Base-by-base conservation (phyloP, 805 yeast species). In the Suhomyces kilbournensis region DNA sequence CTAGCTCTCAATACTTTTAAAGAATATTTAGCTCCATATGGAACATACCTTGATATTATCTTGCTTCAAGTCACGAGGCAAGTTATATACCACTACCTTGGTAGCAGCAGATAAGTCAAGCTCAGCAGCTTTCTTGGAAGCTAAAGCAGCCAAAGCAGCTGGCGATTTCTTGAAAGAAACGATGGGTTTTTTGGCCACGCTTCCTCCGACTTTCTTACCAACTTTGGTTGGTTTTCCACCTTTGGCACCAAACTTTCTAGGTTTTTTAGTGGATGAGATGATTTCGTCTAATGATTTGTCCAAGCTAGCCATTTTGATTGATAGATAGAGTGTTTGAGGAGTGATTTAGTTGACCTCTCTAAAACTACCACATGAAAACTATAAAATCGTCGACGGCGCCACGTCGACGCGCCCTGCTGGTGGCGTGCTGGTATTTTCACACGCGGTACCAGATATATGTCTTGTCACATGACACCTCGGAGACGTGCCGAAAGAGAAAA, bases 221-320 rank as follows among this genome's bases (percentile, higher is more conserved):
- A 70, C 74, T 53, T 71, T 71, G 53, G 64, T 66, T 40, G 64
- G 60, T 58, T 59, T 66, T 48, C 60, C 65, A 50, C 57, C 63
- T 59, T 63, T 60, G 56, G 62, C 55, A 54, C 48, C 63, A 49
- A 55, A 55, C 54, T 55, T 70, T 64, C 58, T 66, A 35, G 53
- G 50, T 44, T 55, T 55, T 48, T 54, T 75, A 61, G 76, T 70
- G 57, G 88, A 74, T 54, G 96, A 82, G 67, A 93, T 88, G 71
- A 93, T 93, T 64, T 91, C 97, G 77, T 93, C 99, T 67, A 93
- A 83, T 47, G 97, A 90, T 77, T 89, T 88, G 76, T 93, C 97
- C 75, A 93, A 82, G 58, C 86, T 80, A 69, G 96, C 86, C 92
- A 86, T 88, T 53, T 49, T 68, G 47, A 57, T 49, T 53, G 50